phyloP scores from a whole-genome alignment of 2,329 filamentous ascomycete genomes.

The Podosphaera leucotricha region DNA sequence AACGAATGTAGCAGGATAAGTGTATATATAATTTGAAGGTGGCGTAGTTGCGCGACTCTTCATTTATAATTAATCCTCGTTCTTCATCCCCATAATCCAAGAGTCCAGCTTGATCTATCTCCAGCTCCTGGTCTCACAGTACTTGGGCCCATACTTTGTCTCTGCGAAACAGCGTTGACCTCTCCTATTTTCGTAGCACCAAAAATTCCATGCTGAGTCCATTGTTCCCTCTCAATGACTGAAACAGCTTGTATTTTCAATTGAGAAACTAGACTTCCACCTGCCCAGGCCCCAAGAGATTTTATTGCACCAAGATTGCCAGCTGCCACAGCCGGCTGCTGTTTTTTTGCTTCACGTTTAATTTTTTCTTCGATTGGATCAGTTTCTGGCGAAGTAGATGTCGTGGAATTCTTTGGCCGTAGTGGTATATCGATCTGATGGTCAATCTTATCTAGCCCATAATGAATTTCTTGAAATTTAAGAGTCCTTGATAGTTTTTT shows the following conservation, averaged over 20 bases:
- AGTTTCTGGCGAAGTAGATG: constrained; percentile 20
- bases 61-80: background rate
- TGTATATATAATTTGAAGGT: background rate
- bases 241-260: constrained; percentile 46
- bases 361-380: constrained; percentile 37
- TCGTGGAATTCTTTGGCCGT: constrained; percentile 1
- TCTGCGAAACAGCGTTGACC: constrained; percentile 27
- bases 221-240: constrained; percentile 47
- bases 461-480: constrained; percentile 7
- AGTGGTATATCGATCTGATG: constrained; percentile 2
- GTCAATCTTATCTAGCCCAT: constrained; percentile 6
- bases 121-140: constrained; percentile 21
- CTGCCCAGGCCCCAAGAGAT: constrained; percentile 50
- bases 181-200: constrained; percentile 37
- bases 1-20: too few relatives aligned
- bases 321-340: constrained; percentile 22
- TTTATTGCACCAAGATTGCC: constrained; percentile 42
- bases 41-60: background rate
- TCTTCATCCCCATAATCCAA: constrained; percentile 31
- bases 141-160: constrained; percentile 39
- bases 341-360: constrained; percentile 20
- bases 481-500: constrained; percentile 23
- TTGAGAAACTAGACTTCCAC: constrained; percentile 45
- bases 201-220: constrained; percentile 39
- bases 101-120: constrained; percentile 29